A percentile compares a stretch with the other conserved stretches of the same genome.
Evolutionary conservation across 148 eudicot genomes (phyloP).

Genomic region (Amaranthus cruentus): DNA sequence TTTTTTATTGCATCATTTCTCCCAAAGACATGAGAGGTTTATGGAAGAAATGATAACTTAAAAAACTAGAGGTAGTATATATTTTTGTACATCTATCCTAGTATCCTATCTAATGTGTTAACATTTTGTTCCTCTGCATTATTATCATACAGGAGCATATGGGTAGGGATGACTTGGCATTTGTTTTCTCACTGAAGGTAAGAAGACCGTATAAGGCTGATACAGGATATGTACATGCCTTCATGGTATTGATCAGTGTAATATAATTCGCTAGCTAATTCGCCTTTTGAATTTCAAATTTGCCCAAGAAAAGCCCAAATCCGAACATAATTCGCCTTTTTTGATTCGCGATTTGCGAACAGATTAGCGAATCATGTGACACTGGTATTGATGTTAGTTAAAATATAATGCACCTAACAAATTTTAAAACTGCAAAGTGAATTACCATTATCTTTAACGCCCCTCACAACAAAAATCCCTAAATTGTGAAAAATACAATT

Average conservation of each 20-base stretch:
- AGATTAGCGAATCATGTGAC: no score
- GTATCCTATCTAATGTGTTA: not conserved
- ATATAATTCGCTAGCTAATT: no score
- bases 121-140: not conserved
- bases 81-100: not conserved
- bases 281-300: no score
- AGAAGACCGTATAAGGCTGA: constrained; percentile 16
- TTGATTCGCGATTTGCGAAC: no score
- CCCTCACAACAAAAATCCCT: no score
- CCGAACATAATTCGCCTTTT: no score
- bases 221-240: not conserved
- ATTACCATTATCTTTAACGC: not conserved
- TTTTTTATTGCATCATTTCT: no score
- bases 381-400: not conserved
- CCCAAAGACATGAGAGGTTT: no score
- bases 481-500: no score
- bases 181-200: constrained; percentile 83
- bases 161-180: constrained; percentile 75
- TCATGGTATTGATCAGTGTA: no score
- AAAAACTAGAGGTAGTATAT: not conserved
- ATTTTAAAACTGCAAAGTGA: not conserved
- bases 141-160: constrained; percentile 62
- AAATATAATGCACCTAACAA: not conserved
- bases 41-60: no score
- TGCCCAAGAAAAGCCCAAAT: no score